Conservation (phyloP, 129 eudicot species). For the Saussurea involucrata region DNA sequence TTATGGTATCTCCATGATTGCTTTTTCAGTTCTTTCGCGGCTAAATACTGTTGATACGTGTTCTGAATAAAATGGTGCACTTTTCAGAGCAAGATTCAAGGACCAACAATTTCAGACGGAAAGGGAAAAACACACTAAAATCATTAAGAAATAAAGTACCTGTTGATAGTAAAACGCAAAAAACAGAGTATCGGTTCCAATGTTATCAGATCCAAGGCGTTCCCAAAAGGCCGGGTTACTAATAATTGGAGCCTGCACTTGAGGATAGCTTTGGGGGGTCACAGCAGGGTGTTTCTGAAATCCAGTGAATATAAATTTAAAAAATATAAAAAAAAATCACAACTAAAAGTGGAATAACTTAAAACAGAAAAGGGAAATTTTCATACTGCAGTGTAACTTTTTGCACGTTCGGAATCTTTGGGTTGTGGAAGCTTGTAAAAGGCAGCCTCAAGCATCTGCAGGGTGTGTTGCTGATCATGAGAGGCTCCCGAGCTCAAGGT, state of each 20-base stretch:
- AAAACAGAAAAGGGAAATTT: not conserved
- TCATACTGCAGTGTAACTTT: constrained; percentile 68
- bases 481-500: constrained; percentile 41
- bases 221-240: constrained; percentile 49
- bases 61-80: constrained; percentile 15
- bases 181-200: constrained; percentile 71
- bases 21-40: constrained; percentile 25
- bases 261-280: constrained; percentile 84
- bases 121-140: not conserved
- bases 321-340: not conserved
- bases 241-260: constrained; percentile 76
- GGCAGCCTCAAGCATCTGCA: constrained; percentile 78
- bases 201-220: constrained; percentile 40
- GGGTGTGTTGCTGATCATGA: constrained; percentile 51
- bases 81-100: constrained; percentile 12
- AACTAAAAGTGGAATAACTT: constrained; percentile 1
- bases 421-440: constrained; percentile 70
- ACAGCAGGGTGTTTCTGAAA: constrained; percentile 68
- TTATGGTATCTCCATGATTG: constrained; percentile 76
- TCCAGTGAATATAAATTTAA: not conserved
- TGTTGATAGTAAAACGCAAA: constrained; percentile 76
- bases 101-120: not conserved
- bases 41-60: constrained; percentile 21
- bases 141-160: constrained; percentile 28
- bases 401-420: constrained; percentile 71